Evolutionary conservation across 2,329 filamentous ascomycete genomes (phyloP).

Genomic region (Lachnum nothofagi): DNA sequence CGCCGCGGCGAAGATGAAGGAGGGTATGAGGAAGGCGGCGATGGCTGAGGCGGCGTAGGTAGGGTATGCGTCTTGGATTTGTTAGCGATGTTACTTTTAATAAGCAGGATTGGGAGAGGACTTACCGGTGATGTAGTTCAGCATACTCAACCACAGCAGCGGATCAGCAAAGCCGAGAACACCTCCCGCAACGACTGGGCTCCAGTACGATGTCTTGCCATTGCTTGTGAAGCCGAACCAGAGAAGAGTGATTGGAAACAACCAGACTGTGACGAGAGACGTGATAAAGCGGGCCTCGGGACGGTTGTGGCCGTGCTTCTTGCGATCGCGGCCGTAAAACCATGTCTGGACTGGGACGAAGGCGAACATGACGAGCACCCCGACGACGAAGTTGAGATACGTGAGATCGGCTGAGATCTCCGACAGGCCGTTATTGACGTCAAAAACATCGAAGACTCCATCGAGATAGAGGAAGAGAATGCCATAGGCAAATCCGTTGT

Average conservation of each 20-base stretch:
- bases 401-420: conserved; percentile 37
- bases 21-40: conserved; percentile 40
- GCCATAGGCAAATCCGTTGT: conserved; percentile 41
- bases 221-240: conserved; percentile 41
- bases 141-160: conserved; percentile 40
- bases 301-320: conserved; percentile 34
- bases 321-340: conserved; percentile 37
- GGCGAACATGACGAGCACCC: conserved; percentile 38
- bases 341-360: conserved; percentile 41
- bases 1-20: conserved; percentile 38
- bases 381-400: conserved; percentile 41
- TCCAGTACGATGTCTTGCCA: conserved; percentile 38
- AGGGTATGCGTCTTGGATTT: conserved; percentile 35
- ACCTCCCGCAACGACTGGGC: conserved; percentile 37
- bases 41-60: conserved; percentile 39
- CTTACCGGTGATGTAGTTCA: conserved; percentile 39
- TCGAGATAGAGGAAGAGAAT: conserved; percentile 40
- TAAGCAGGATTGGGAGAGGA: neutral
- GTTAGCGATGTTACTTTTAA: neutral
- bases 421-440: conserved; percentile 38
- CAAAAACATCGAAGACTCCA: conserved; percentile 40
- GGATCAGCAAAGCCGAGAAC: conserved; percentile 40
- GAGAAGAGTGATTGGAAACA: conserved; percentile 39
- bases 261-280: conserved; percentile 40
- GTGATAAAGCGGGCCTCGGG: conserved; percentile 40